A percentile compares a stretch with the other conserved stretches of the same genome.
These are phyloP conservation scores for Xerocomus subilludens DNA, from an alignment of 1,284 basidiomycete genomes.

Conservation along the genomic window DNA sequence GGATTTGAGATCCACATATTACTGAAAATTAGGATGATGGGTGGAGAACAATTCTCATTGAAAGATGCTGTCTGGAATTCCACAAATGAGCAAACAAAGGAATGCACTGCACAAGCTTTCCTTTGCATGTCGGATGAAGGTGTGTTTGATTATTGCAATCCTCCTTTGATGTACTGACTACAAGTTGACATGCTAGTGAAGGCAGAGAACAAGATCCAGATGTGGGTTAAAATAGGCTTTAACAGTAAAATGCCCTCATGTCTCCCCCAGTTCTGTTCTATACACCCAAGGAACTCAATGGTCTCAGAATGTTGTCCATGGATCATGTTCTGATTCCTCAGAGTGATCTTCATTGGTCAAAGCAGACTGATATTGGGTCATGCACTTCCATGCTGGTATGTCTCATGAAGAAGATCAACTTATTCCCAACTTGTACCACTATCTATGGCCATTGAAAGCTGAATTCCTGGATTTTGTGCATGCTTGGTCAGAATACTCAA, in stretches of 20 bases:
- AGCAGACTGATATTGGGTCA: conserved; percentile 96
- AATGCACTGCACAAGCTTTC: conserved; percentile 97
- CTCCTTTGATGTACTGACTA: conserved; percentile 35
- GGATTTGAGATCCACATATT: conserved; percentile 98
- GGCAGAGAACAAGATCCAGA: conserved; percentile 99
- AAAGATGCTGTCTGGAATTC: conserved; percentile 99
- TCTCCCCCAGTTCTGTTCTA: conserved; percentile 99
- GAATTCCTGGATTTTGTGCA: conserved; percentile 98
- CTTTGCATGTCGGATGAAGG: conserved; percentile 96
- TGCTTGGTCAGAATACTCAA: conserved; percentile 99
- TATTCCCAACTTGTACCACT: conserved; percentile 98
- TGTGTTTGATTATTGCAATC: conserved; percentile 39
- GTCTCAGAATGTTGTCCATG: conserved; percentile 99
- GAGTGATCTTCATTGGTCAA: conserved; percentile 97
- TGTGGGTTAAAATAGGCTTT: conserved; percentile 98
- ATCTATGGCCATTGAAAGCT: conserved; percentile 98
- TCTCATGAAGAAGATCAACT: conserved; percentile 94
- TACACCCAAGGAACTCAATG: conserved; percentile 95
- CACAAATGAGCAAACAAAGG: conserved; percentile 95
- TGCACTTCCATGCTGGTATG: conserved; percentile 98
- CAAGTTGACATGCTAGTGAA: conserved; percentile 96
- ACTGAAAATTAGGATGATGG: conserved; percentile 94
- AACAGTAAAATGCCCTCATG: conserved; percentile 99
- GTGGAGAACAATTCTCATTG: conserved; percentile 95
- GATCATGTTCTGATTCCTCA: conserved; percentile 98